A percentile compares a stretch with the other conserved stretches of the same genome.
These are phyloP conservation scores for Trypanosoma theileri DNA, from an alignment of 208 protist genomes.

Conservation along the genomic window DNA sequence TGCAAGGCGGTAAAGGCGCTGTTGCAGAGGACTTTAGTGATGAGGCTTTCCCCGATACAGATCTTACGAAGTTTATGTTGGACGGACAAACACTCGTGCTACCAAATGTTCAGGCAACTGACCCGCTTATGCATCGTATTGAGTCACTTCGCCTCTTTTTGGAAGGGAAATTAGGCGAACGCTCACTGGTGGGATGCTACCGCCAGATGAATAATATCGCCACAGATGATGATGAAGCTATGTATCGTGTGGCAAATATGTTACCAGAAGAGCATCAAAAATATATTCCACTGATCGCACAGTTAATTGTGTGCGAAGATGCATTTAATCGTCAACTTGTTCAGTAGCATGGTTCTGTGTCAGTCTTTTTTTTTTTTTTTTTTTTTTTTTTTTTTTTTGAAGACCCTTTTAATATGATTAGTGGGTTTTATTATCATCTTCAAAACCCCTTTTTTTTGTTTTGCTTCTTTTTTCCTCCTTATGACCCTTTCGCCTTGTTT, in stretches of 20 bases:
- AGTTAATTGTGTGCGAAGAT: conserved; percentile 87
- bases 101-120: conserved; percentile 68
- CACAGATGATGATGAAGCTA: conserved; percentile 71
- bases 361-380: conserved; percentile 14
- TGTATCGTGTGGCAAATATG: conserved; percentile 56
- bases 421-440: not conserved
- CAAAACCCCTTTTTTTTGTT: not conserved
- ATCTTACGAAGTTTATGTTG: conserved; percentile 76
- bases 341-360: not conserved
- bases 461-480: not conserved
- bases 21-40: conserved; percentile 70
- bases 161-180: conserved; percentile 78
- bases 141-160: conserved; percentile 90
- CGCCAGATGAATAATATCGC: conserved; percentile 75
- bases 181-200: conserved; percentile 69
- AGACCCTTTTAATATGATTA: too few species aligned
- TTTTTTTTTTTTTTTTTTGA: conserved; percentile 19
- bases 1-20: conserved; percentile 6
- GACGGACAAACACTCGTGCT: conserved; percentile 89
- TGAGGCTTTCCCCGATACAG: conserved; percentile 41
- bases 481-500: too few species aligned
- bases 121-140: conserved; percentile 89
- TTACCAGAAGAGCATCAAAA: conserved; percentile 67
- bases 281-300: conserved; percentile 80
- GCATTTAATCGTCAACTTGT: conserved; percentile 75